A percentile compares a stretch with the other conserved stretches of the same genome.
Evolutionary conservation across 768 basidiomycete species (phyloP).

Genomic region (Cytidiella melzeri): DNA sequence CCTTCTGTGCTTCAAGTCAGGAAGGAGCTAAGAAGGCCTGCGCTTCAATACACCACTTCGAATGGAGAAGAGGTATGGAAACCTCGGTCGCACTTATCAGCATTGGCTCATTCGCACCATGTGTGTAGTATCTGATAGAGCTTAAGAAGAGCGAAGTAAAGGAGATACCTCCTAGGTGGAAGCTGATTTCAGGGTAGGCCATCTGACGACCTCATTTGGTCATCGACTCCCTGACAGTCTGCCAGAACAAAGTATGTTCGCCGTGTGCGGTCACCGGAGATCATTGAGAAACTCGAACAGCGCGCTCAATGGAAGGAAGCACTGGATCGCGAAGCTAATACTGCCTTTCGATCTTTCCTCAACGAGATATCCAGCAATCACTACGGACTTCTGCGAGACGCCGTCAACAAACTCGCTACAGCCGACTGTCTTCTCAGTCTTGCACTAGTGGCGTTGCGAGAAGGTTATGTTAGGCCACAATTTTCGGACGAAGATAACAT

Average conservation of each 20-base stretch:
- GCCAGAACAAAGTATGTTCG: conserved; percentile 62
- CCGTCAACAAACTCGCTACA: conserved; percentile 72
- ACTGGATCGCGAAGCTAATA: conserved; percentile 57
- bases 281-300: conserved; percentile 57
- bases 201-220: not conserved
- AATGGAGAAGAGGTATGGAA: conserved; percentile 60
- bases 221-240: conserved; percentile 4
- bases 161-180: conserved; percentile 50
- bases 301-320: conserved; percentile 71
- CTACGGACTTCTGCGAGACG: conserved; percentile 68
- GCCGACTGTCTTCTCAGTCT: conserved; percentile 87
- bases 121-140: conserved; percentile 71
- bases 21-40: conserved; percentile 65
- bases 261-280: conserved; percentile 73
- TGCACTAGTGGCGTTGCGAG: conserved; percentile 69
- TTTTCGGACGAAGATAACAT: conserved; percentile 58
- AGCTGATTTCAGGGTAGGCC: conserved; percentile 55
- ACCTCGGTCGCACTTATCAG: not conserved
- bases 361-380: conserved; percentile 58
- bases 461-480: conserved; percentile 72
- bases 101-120: not conserved
- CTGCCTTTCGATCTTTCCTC: conserved; percentile 64
- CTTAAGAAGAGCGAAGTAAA: conserved; percentile 53
- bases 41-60: conserved; percentile 61
- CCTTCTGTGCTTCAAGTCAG: conserved; percentile 42